Base-by-base conservation (phyloP, 345 rosid genomes). In the Ceriops zippeliana region DNA sequence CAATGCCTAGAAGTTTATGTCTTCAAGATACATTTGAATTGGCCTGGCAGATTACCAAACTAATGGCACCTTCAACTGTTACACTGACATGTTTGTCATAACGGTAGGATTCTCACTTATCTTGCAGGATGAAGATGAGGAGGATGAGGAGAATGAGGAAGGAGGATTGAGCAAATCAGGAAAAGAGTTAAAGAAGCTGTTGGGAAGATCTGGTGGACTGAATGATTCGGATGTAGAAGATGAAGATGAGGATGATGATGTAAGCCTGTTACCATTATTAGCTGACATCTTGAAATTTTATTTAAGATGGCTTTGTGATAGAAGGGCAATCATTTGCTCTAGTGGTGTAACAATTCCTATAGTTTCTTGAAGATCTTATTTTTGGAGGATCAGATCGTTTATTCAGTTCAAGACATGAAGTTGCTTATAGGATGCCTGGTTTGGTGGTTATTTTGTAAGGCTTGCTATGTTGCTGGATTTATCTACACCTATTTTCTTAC, bases 101-200 rank as follows among this genome's bases (percentile, higher is more conserved):
- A 21, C 31, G 27, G 30, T 57, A 52, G n/a, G 19, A 28, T 31
- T 32, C 51, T 11, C 52, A 58, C 34, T 26, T n/a, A 17, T 52
- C 28, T 67, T 75, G 60, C 81, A 90, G 93, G 99, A 91, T 56
- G 99, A 95, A 1, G 93, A 90, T 0, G 98, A 93, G 28, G 96
- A 91, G 76, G 91, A 86, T 49, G 98, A 89, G 67, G 79, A 84
- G 76, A 96, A 91, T 67, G 96, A 88, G 74, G 98, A 83, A 58
- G 96, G 96, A 66, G 90, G 93, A 37, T 74, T 95, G 76, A 95
- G 99, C 79, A 85, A 85, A 72, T 91, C 99, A 72, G 99, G 99
- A 32, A 91, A 90, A 77, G 99, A 95, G 81, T 76, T 95, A 77
- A 87, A 95, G 89, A 90, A 91, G 79, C 80, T 95, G 68, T 91